phyloP scores from a whole-genome alignment of 2,329 filamentous ascomycete species.

The Colletotrichum musicola region DNA sequence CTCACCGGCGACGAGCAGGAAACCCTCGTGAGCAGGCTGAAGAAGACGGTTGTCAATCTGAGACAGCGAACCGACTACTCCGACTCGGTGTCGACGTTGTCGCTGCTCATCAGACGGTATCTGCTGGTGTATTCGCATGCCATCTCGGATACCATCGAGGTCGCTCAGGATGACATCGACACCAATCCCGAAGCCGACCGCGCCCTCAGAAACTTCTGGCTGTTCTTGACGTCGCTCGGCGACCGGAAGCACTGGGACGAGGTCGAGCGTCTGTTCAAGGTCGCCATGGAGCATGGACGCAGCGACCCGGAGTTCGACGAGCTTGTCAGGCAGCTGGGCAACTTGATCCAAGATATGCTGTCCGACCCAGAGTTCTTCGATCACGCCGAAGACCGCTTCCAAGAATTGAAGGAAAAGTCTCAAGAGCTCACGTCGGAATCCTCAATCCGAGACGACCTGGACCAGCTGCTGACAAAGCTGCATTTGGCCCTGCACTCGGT shows the following conservation, averaged over 20 bases:
- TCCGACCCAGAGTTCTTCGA: constrained; percentile 90
- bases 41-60: constrained; percentile 80
- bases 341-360: constrained; percentile 82
- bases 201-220: constrained; percentile 85
- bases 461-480: constrained; percentile 77
- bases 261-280: constrained; percentile 75
- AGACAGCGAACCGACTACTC: constrained; percentile 84
- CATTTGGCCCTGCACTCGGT: constrained; percentile 77
- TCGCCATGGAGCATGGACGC: constrained; percentile 79
- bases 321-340: constrained; percentile 79
- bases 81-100: constrained; percentile 84
- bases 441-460: constrained; percentile 78
- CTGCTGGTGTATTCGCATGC: constrained; percentile 82
- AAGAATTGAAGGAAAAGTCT: constrained; percentile 64
- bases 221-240: constrained; percentile 83
- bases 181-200: constrained; percentile 80
- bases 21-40: constrained; percentile 80
- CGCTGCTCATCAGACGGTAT: constrained; percentile 82
- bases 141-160: constrained; percentile 74
- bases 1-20: constrained; percentile 78
- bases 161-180: constrained; percentile 77
- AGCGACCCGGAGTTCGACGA: constrained; percentile 87
- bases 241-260: constrained; percentile 80
- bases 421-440: constrained; percentile 77
- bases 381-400: constrained; percentile 70